Percentiles rank a stretch among this genome's conserved stretches.
Conservation (phyloP, 208 protist genomes). For the Endotrypanum monterogeii region DNA sequence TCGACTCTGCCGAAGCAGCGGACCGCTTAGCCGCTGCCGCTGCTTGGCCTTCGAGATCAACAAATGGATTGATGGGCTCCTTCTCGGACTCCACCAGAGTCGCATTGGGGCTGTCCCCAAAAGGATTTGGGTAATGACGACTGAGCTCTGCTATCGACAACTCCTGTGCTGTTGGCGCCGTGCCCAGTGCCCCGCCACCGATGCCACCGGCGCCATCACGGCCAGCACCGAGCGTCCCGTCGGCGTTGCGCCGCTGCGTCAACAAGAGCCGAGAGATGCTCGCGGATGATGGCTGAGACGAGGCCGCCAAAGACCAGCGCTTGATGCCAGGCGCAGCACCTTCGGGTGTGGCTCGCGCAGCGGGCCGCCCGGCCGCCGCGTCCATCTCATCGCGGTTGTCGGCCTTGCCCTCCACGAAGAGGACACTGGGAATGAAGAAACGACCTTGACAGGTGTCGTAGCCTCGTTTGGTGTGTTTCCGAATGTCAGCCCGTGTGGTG, state of each 20-base stretch:
- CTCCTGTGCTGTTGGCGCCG: constrained; percentile 20
- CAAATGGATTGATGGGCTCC: constrained; percentile 84
- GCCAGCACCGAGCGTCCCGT: constrained; percentile 8
- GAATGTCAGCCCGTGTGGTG: not conserved
- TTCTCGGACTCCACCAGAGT: constrained; percentile 59
- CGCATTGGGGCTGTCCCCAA: constrained; percentile 71
- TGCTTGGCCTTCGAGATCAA: constrained; percentile 47
- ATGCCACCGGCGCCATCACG: not conserved
- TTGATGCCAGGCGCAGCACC: constrained; percentile 77
- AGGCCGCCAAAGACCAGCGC: constrained; percentile 10
- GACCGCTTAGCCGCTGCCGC: too few relatives aligned
- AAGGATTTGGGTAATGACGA: constrained; percentile 83
- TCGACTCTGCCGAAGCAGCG: not conserved
- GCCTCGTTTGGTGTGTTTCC: constrained; percentile 1
- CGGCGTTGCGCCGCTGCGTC: constrained; percentile 7
- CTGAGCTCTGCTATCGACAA: constrained; percentile 63
- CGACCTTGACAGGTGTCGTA: constrained; percentile 24
- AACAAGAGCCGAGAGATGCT: not conserved
- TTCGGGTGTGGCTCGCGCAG: constrained; percentile 67
- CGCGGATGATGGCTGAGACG: not conserved
- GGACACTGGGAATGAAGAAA: constrained; percentile 47
- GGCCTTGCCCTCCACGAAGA: constrained; percentile 51
- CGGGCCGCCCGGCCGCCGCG: constrained; percentile 18
- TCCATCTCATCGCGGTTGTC: constrained; percentile 58
- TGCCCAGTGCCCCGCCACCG: not conserved